Evolutionary conservation across 345 rosid genomes (phyloP), one percentile per base, ranked within the genome.

Genomic region (Gossypium turneri): DNA sequence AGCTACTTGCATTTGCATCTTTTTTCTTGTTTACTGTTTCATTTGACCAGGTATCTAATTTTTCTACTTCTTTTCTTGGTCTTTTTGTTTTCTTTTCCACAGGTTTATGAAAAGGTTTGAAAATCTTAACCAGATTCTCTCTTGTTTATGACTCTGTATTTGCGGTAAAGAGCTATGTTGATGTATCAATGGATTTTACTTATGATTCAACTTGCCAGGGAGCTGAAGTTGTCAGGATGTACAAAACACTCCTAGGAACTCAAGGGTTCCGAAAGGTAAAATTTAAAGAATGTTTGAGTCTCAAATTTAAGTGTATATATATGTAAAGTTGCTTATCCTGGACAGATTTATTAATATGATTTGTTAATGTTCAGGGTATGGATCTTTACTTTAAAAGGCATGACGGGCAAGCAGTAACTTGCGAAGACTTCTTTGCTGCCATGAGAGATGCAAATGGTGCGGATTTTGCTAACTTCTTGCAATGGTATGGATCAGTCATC

Each of bases 201-300:
- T 34, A 24, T 51, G 48, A n/a, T 80, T 10, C 56, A 63, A 69
- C 68, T 68, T 78, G 44, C 74, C 80, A 96, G 99, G 99, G 99
- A 84, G 99, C 98, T 78, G 98, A 96, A 87, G 99, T 93, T 74
- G 99, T 96, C 67, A 86, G 98, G 95, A 96, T 96, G 99, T 96
- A 96, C 97, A 96, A 96, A 86, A 96, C 98, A 76, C 80, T 96
- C 74, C 80, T 96, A 58, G 99, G 98, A 72, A 89, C 79, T 79
- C 84, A 88, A 78, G 99, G 99, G 50, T 96, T 96, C 83, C 85
- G 95, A 78, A 90, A 92, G 92, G 99, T 95, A 84, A 70, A 75
- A 71, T 25, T 60, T 61, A 24, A 41, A 61, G 65, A 20, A 67
- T 64, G 50, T 57, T 11, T 44, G 41, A 71, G 6, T 27, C 25